Evolutionary conservation across 768 basidiomycete species (phyloP).

Genomic region (Leccinum subtestaceum): DNA sequence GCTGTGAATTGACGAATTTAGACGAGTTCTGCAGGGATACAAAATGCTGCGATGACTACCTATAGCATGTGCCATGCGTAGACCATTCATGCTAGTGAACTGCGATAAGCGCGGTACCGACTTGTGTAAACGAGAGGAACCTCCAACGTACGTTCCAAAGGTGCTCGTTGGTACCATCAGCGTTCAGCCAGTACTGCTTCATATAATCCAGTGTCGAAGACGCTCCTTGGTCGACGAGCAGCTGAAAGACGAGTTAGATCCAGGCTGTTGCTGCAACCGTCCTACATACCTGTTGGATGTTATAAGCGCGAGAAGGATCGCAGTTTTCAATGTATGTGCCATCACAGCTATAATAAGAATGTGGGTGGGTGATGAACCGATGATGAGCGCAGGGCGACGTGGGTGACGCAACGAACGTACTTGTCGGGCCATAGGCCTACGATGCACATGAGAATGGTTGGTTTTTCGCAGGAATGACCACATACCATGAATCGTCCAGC

Average conservation of each 20-base stretch:
- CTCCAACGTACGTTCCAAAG: constrained; percentile 62
- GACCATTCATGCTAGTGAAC: constrained; percentile 61
- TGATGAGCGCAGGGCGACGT: neutral
- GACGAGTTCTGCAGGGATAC: neutral
- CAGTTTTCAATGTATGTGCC: constrained; percentile 35
- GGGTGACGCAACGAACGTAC: constrained; percentile 31
- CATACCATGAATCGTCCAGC: constrained; percentile 76
- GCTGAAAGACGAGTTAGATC: constrained; percentile 33
- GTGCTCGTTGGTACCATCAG: constrained; percentile 55
- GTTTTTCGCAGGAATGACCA: neutral
- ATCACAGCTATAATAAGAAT: constrained; percentile 48
- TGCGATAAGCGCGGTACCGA: constrained; percentile 1
- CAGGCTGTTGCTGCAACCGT: neutral
- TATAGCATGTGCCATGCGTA: constrained; percentile 58
- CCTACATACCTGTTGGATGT: constrained; percentile 39
- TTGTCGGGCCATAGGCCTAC: constrained; percentile 67
- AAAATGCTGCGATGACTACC: constrained; percentile 7
- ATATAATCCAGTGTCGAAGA: constrained; percentile 58
- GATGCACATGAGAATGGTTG: constrained; percentile 2
- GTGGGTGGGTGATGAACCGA: neutral
- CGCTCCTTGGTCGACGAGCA: constrained; percentile 54
- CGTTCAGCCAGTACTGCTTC: constrained; percentile 61
- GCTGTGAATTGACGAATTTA: constrained; percentile 31
- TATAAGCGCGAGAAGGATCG: constrained; percentile 44
- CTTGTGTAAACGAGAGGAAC: neutral